Base-by-base conservation (phyloP, 768 basidiomycete genomes). In the Lactifluus echinatus region DNA sequence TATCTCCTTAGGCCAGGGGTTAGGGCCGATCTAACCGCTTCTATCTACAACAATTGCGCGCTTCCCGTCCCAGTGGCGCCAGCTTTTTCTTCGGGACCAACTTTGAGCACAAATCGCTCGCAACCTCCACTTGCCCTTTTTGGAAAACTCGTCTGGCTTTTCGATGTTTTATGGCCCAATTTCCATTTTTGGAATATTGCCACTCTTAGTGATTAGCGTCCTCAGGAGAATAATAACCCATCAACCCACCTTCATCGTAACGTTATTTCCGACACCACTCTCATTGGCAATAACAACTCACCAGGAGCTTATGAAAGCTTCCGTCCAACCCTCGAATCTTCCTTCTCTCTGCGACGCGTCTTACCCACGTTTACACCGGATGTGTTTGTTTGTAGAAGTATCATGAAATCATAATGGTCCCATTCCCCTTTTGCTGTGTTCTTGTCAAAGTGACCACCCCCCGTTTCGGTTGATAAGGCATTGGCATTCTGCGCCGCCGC, bases 31-130 rank as follows among this genome's bases (percentile, higher is more conserved):
- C 23, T 40, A 46, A 8, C 51, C 57, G 57, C 57, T 40, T 49
- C 33, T 23, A 19, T 44, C 26, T 8, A 21, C 29, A n/a, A 31
- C 17, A 19, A 33, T 44, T 15, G 24, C 5, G 43, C 50, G 36
- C 23, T 29, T 33, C 34, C 19, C 21, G 12, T n/a, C 45, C 45
- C 53, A 26, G 47, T 50, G 28, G 21, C 40, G 45, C 42, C 44
- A 37, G 45, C 33, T 8, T 28, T 53, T 39, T 53, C 39, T 34
- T 53, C 50, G 57, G 46, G 45, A 28, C 23, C 49, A 39, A 26
- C n/a, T 28, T 53, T 49, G 23, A 12, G 57, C 58, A 55, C 23
- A 59, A 54, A 44, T 59, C 53, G 23, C 58, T 54, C 53, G 57
- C 17, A 10, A 5, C 21, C 33, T 12, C 40, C 45, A 48, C 47